These are phyloP conservation scores for Fusarium sp. DNA, from an alignment of 2,329 filamentous ascomycete genomes.

Conservation along the genomic window DNA sequence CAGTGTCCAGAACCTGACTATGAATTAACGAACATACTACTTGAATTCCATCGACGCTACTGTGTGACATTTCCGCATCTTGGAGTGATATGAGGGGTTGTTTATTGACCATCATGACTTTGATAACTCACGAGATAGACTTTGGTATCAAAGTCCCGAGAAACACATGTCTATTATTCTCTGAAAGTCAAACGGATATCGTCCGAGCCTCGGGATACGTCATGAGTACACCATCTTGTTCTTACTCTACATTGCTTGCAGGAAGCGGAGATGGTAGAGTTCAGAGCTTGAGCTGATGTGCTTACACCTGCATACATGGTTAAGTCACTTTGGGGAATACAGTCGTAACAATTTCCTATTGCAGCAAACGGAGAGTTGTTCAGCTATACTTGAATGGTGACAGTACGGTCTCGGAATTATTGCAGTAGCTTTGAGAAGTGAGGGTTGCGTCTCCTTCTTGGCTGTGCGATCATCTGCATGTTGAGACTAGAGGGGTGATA, in stretches of 20 bases:
- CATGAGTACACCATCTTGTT: conserved; percentile 30
- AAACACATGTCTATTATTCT: conserved; percentile 29
- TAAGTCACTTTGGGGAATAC: neutral
- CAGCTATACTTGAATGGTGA: neutral
- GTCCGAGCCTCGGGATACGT: conserved; percentile 32
- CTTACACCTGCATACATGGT: conserved; percentile 14
- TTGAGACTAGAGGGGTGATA: neutral
- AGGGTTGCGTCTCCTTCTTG: neutral
- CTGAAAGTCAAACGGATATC: neutral
- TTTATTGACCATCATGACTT: neutral
- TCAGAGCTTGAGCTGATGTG: neutral
- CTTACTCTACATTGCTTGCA: neutral
- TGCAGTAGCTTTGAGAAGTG: neutral
- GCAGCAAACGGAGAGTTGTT: conserved; percentile 11
- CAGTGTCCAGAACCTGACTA: conserved; percentile 7
- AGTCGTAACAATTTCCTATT: conserved; percentile 25
- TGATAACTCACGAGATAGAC: too few relatives aligned
- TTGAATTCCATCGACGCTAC: neutral
- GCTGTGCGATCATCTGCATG: neutral
- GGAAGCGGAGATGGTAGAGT: conserved; percentile 6
- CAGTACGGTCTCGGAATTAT: neutral
- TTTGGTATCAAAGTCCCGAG: neutral
- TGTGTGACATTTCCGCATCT: neutral
- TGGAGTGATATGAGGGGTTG: neutral
- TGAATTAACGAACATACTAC: conserved; percentile 33